Percentiles rank a stretch among this genome's conserved stretches.
These are phyloP conservation scores for Wickerhamomyces xylosicus DNA, from an alignment of 805 yeast species.

Conservation along the genomic window DNA sequence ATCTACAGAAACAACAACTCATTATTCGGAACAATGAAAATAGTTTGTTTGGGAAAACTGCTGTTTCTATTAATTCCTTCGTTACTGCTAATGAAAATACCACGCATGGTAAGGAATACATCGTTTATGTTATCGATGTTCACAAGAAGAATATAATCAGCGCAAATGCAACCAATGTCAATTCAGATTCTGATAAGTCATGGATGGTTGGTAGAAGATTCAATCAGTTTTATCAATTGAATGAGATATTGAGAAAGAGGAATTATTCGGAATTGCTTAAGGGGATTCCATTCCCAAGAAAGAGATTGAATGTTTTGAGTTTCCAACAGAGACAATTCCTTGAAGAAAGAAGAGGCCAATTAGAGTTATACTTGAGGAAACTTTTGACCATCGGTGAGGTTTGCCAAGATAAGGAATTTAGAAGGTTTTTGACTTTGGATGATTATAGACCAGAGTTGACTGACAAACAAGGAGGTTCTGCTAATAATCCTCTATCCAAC, in stretches of 20 bases:
- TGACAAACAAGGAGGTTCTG: no score
- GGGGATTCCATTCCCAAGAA: conserved; percentile 43
- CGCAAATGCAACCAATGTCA: no score
- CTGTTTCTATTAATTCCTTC: conserved; percentile 36
- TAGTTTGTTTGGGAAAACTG: conserved; percentile 59
- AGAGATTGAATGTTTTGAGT: conserved; percentile 50
- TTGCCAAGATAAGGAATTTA: conserved; percentile 61
- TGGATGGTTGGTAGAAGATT: conserved; percentile 91
- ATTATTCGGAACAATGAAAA: conserved; percentile 77
- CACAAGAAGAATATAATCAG: conserved; percentile 34
- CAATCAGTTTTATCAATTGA: conserved; percentile 69
- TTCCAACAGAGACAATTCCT: conserved; percentile 56
- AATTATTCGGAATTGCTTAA: conserved; percentile 38
- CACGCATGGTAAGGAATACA: conserved; percentile 51
- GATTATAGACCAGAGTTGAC: conserved; percentile 12
- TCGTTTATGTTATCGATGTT: conserved; percentile 69
- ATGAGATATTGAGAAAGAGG: conserved; percentile 44
- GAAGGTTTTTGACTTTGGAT: conserved; percentile 56
- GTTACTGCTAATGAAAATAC: conserved; percentile 37
- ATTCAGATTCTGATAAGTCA: conserved; percentile 45
- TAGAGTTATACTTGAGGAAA: conserved; percentile 52
- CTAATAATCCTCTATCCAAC: neutral
- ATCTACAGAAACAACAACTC: conserved; percentile 68
- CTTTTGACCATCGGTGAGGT: conserved; percentile 55
- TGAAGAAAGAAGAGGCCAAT: conserved; percentile 49